Base-by-base conservation (phyloP, 139 green algal species). In the Raphidocelis subcapitata region DNA sequence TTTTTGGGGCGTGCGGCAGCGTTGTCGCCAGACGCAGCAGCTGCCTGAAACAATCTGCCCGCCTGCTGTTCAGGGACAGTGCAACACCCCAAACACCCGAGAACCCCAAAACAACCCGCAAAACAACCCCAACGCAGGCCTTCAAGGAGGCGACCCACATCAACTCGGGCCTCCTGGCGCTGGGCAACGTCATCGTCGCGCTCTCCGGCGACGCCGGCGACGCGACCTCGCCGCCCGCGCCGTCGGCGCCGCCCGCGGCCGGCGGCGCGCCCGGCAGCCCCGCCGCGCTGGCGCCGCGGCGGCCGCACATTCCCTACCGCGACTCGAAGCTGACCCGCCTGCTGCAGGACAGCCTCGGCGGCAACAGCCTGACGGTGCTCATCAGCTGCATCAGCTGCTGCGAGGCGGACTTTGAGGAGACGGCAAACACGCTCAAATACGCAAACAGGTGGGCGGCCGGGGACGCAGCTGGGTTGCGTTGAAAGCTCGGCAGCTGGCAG, bases 361-460 rank as follows among this genome's bases (percentile, higher is more conserved):
- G 88, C 44, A 92, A 87, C 82, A 83, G 71, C 29, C 73, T 90
- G 18, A 92, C 87, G 0, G 68, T 87, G 32, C 82, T 94, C 46
- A 87, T 94, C 74, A 82, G 62, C 33, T 92, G 86, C 78, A 89
- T 91, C 71, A 85, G 72, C 33, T 74, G 75, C 59, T 82, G 72
- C 24, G 87, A 91, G 57, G 71, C 73, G 18, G 83, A 93, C 82
- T 88, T 91, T 76, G 86, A 91, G 67, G 88, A 93, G 78, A 92
- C 86, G 16, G 85, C 87, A 79, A 90, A 87, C 81, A 93, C 88
- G 3, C 82, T 93, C 24, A 89, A 91, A 76, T 90, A 87, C 59
- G 82, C 81, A 33, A 86, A 83, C 67, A 73, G 81, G 5, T 63
- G 41, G 41, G 41, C 41, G 12, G 41, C 8, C 8, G 41, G 12